Conservation (phyloP, 179 eudicot genomes). For the Silene coronaria region DNA sequence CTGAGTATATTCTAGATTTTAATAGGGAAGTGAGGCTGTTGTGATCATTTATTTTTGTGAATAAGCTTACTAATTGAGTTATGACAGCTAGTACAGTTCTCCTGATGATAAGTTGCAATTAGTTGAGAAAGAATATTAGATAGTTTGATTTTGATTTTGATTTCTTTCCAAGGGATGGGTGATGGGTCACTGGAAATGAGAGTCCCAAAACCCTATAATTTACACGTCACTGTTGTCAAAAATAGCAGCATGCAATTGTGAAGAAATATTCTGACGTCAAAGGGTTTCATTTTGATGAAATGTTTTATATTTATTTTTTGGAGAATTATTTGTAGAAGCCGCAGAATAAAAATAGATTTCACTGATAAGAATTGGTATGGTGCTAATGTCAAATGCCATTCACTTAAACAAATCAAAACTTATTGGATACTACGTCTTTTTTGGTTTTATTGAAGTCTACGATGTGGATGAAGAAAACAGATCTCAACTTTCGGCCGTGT, state of each 20-base stretch:
- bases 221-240: neutral
- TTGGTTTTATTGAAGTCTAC: slow-evolving; percentile 40
- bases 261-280: neutral
- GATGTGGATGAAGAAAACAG: slow-evolving; percentile 37
- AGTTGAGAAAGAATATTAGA: too few species aligned
- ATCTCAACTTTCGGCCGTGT: slow-evolving; percentile 50
- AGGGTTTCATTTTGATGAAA: neutral
- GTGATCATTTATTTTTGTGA: slow-evolving; percentile 6
- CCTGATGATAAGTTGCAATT: neutral
- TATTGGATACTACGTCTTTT: slow-evolving; percentile 3
- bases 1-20: neutral
- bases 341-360: neutral
- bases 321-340: neutral
- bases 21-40: slow-evolving; percentile 5
- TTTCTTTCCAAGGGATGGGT: neutral
- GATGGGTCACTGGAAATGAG: neutral
- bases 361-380: neutral
- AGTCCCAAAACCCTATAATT: neutral
- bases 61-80: neutral
- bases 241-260: neutral
- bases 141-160: neutral
- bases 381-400: neutral
- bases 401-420: neutral
- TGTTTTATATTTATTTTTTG: neutral
- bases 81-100: neutral